Conservation (phyloP, 495 filamentous ascomycete species). For the Oidiodendron maius region DNA sequence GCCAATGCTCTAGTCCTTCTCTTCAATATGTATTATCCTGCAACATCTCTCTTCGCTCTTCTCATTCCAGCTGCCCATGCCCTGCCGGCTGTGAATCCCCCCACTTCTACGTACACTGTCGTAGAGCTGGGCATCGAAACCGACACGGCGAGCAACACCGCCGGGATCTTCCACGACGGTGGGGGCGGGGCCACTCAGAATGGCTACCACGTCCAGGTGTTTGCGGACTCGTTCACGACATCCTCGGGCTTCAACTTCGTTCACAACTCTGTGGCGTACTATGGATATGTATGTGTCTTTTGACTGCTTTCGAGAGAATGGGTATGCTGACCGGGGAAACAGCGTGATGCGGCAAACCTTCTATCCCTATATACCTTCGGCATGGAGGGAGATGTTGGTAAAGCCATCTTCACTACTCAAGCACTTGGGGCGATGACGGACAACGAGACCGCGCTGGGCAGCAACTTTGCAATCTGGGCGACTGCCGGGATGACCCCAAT, state of each 20-base stretch:
- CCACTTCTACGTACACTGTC: neutral
- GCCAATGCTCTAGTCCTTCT: too few species aligned
- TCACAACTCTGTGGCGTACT: constrained; percentile 1
- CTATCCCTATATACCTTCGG: neutral
- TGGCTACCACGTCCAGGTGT: constrained; percentile 2
- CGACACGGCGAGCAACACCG: neutral
- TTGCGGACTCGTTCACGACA: neutral
- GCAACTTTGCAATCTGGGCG: neutral
- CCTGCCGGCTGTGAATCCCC: neutral
- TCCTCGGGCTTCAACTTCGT: neutral
- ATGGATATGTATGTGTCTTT: constrained; percentile 1
- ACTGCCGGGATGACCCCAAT: neutral
- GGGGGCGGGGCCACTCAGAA: constrained; percentile 1
- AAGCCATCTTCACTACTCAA: neutral
- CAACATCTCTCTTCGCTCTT: neutral
- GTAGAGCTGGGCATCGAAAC: neutral
- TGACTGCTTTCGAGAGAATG: neutral
- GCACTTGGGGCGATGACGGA: neutral
- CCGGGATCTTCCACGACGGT: neutral
- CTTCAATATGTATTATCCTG: neutral
- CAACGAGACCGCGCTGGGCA: neutral
- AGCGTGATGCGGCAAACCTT: neutral
- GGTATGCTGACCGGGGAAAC: neutral
- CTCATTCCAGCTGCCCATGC: neutral
- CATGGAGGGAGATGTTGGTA: neutral